phyloP scores from a whole-genome alignment of 2,329 filamentous ascomycete species.

The Cercospora sp. region DNA sequence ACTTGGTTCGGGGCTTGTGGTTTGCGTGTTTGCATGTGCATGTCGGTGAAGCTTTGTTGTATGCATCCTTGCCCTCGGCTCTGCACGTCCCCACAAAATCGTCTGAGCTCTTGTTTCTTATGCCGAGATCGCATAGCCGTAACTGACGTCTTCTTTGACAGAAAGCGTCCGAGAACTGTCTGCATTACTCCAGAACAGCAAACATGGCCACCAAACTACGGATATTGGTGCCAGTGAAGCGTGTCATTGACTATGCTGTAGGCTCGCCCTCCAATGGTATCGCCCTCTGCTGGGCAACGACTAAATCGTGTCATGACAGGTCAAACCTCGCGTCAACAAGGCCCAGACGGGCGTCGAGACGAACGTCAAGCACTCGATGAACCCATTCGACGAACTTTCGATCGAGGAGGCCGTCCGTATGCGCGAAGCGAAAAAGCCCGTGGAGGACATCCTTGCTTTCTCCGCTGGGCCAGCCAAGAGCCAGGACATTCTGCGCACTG shows the following conservation, averaged over 20 bases:
- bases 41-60: background rate
- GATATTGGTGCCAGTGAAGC: conserved; percentile 58
- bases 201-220: conserved; percentile 50
- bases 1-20: background rate
- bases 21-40: conserved; percentile 6
- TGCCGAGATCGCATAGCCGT: conserved; percentile 15
- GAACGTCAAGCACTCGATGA: conserved; percentile 94
- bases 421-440: conserved; percentile 69
- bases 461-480: conserved; percentile 85
- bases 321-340: conserved; percentile 71
- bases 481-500: conserved; percentile 85
- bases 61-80: conserved; percentile 12
- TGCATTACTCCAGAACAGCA: background rate
- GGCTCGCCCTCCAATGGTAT: conserved; percentile 24
- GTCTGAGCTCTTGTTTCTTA: conserved; percentile 10
- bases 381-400: conserved; percentile 98
- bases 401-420: conserved; percentile 95
- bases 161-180: background rate
- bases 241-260: conserved; percentile 61
- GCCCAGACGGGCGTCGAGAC: conserved; percentile 85
- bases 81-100: conserved; percentile 6
- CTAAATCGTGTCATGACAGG: conserved; percentile 43
- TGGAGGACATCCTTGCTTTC: conserved; percentile 89
- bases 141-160: conserved; percentile 19
- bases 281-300: background rate